Evolutionary conservation across 257 asterid species (phyloP).

Genomic region (Capsicum pubescens): DNA sequence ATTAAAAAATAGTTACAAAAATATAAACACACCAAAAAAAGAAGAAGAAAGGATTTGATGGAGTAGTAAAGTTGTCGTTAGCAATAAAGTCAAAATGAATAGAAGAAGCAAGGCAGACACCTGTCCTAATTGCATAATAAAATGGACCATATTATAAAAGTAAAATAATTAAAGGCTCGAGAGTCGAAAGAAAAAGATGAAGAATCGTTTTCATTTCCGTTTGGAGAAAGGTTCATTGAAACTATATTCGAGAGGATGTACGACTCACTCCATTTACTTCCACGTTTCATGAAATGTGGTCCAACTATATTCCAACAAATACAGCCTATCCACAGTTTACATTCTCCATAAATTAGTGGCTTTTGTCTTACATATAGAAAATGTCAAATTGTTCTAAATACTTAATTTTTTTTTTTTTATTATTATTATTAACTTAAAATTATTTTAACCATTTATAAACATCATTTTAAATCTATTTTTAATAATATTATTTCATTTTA

Average conservation of each 20-base stretch:
- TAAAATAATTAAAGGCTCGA: no score
- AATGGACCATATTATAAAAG: not conserved
- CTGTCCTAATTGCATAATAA: not conserved
- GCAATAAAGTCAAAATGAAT: not conserved
- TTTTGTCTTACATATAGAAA: not conserved
- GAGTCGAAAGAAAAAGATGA: not conserved
- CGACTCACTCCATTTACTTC: not conserved
- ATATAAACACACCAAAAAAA: no score
- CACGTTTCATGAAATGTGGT: not conserved
- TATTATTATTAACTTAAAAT: no score
- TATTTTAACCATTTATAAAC: no score
- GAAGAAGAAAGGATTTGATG: no score
- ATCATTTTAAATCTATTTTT: no score
- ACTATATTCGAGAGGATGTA: slow-evolving; percentile 8
- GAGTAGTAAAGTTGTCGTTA: not conserved
- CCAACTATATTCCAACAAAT: not conserved
- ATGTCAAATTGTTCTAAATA: no score
- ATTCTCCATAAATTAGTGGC: not conserved
- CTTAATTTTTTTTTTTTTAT: no score
- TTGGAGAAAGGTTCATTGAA: not conserved
- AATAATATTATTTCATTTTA: no score
- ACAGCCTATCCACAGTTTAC: not conserved
- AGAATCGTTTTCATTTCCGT: not conserved
- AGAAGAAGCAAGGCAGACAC: not conserved
- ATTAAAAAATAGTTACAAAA: no score